Percentiles rank a stretch among this genome's conserved stretches.
Conservation (phyloP, 345 rosid species). For the Bretschneidera sinensis region DNA sequence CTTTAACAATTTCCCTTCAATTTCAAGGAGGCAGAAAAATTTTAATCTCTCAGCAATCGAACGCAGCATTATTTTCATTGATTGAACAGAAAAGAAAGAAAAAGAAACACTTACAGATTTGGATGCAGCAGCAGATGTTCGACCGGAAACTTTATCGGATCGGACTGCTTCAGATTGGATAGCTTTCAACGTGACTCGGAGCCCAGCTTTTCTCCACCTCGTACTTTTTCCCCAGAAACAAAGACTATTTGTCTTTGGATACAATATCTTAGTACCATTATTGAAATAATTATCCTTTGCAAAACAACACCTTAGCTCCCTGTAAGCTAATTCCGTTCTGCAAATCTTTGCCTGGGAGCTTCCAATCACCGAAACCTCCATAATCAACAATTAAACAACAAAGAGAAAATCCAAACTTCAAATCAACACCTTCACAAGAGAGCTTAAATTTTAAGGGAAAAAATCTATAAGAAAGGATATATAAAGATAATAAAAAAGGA, state of each 20-base stretch:
- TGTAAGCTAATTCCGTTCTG: slow-evolving; percentile 31
- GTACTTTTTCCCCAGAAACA: slow-evolving; percentile 25
- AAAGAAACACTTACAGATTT: slow-evolving; percentile 57
- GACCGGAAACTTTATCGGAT: slow-evolving; percentile 20
- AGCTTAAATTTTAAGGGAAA: no score
- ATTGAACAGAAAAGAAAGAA: background rate
- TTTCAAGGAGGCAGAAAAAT: no score
- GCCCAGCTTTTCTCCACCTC: slow-evolving; percentile 27
- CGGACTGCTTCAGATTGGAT: slow-evolving; percentile 35
- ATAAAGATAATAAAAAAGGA: no score
- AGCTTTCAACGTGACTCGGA: slow-evolving; percentile 40
- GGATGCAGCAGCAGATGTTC: slow-evolving; percentile 22
- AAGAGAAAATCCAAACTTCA: no score
- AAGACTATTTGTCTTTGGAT: slow-evolving; percentile 22
- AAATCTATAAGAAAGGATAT: no score
- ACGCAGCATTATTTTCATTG: no score
- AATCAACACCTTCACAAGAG: no score
- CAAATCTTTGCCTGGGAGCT: slow-evolving; percentile 41
- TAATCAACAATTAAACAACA: slow-evolving; percentile 15
- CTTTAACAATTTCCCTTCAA: no score
- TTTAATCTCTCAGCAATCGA: no score
- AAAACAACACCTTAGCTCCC: slow-evolving; percentile 30
- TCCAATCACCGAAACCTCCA: slow-evolving; percentile 65
- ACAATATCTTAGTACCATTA: slow-evolving; percentile 10
- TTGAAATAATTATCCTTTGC: slow-evolving; percentile 11